These are phyloP conservation scores for Retiboletus flavoniger DNA, from an alignment of 1,284 basidiomycete genomes.

Conservation along the genomic window DNA sequence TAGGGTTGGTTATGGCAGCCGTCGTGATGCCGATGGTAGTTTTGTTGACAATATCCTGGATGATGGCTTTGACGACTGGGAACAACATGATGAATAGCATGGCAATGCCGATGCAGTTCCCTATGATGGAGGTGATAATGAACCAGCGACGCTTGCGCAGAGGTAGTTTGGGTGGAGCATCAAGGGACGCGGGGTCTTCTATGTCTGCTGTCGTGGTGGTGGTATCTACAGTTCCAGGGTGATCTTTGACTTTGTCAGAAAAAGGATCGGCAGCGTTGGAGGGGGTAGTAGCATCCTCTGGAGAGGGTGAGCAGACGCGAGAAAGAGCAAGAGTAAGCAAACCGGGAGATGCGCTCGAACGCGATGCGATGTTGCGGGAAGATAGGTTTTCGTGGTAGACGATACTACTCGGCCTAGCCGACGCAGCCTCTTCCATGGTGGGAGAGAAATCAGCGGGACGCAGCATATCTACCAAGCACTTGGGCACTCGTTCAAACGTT, in stretches of 20 bases:
- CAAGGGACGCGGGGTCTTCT: slow-evolving; percentile 14
- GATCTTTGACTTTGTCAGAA: slow-evolving; percentile 10
- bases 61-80: slow-evolving; percentile 63
- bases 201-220: slow-evolving; percentile 13
- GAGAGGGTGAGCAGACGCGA: not conserved
- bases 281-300: slow-evolving; percentile 40
- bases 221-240: slow-evolving; percentile 11
- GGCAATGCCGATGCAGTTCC: slow-evolving; percentile 51
- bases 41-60: slow-evolving; percentile 59
- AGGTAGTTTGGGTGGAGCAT: slow-evolving; percentile 23
- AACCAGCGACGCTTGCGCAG: slow-evolving; percentile 46
- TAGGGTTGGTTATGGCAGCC: slow-evolving; percentile 49
- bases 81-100: slow-evolving; percentile 64
- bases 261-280: slow-evolving; percentile 35
- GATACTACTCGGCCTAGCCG: slow-evolving; percentile 38
- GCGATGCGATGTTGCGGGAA: slow-evolving; percentile 16
- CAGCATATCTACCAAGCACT: too few relatives aligned
- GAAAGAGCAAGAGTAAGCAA: not conserved
- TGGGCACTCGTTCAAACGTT: too few relatives aligned
- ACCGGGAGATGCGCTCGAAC: slow-evolving; percentile 42
- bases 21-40: slow-evolving; percentile 50
- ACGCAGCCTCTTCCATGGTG: slow-evolving; percentile 43
- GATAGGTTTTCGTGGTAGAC: slow-evolving; percentile 15
- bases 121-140: slow-evolving; percentile 43
- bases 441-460: too few relatives aligned